A percentile compares a stretch with the other conserved stretches of the same genome.
Conservation (phyloP, 2,329 filamentous ascomycete species). For the Sporothrix dimorphospora region DNA sequence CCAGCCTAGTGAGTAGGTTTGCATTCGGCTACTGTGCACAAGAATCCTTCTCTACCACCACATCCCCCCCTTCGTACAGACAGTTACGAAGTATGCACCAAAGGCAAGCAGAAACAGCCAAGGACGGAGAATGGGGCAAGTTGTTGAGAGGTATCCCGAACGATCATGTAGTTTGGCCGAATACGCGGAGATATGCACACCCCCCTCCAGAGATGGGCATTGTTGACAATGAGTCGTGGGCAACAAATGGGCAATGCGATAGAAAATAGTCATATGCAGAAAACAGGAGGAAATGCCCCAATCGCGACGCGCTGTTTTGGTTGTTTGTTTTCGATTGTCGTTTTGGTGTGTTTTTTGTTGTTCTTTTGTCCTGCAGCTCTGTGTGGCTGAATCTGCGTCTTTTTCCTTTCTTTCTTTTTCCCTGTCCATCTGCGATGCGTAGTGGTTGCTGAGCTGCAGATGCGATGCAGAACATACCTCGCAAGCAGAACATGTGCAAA, state of each 20-base stretch:
- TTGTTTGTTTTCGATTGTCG: background rate
- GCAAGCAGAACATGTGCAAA: background rate
- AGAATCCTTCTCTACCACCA: conserved; percentile 19
- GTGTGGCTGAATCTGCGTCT: background rate
- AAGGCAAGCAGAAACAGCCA: background rate
- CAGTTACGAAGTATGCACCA: background rate
- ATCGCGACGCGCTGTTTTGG: conserved; percentile 9
- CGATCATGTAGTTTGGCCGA: background rate
- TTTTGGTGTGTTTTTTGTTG: conserved; percentile 8
- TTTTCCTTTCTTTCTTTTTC: background rate
- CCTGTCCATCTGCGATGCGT: background rate
- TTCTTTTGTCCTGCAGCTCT: conserved; percentile 13
- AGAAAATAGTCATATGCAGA: background rate
- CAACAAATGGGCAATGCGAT: background rate
- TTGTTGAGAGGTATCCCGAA: background rate
- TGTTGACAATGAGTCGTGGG: conserved; percentile 12
- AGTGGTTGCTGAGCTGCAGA: conserved; percentile 4
- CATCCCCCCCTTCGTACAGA: background rate
- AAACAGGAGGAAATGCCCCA: background rate
- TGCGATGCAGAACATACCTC: conserved; percentile 13
- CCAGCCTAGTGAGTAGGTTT: conserved; percentile 6
- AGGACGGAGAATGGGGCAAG: background rate
- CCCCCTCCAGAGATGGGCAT: background rate
- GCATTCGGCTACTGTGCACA: conserved; percentile 17
- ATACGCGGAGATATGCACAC: background rate